Base-by-base conservation (phyloP, 2,329 filamentous ascomycete species). In the Clarireedia sp. region DNA sequence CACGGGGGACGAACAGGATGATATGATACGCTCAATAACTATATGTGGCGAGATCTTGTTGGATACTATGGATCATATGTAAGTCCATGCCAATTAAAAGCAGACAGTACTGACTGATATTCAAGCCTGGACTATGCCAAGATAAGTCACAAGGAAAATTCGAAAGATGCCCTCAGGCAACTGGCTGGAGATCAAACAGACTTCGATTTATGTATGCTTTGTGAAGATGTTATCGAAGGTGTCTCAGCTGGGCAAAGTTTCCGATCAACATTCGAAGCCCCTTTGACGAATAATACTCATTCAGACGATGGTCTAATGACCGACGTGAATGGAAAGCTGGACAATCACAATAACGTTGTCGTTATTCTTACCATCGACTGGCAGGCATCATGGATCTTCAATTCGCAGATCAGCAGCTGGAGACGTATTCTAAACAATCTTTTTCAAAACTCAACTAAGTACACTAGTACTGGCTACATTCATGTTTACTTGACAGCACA, bases 381-480 rank as follows among this genome's bases (percentile, higher is more conserved):
- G 63, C 55, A 56, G 83, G 55, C 71, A 54, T 57, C 71, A 3
- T 85, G 81, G 79, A 63, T 70, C 0, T 80, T 80, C 59, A 69
- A 73, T 3, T 75, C 77, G 2, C 75, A 82, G 38, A 74, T 78
- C 0, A 81, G 81, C 0, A 75, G 74, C 2, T 66, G 76, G 52
- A 71, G 73, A 46, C 55, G 64, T n/a, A 64, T 84, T 41, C 72
- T 83, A 23, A 82, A 82, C 77, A 84, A 85, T 48, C 63, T 84
- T 0, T 78, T 83, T 44, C 80, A 80, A 4, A 85, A 85, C 62
- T 75, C 81, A 0, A 70, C 84, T 57, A 85, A 85, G 62, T 85
- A 83, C 56, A 84, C 80, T 0, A 68, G 73, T 0, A 63, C 68
- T 0, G 81, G 81, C 1, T 75, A 70, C 47, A 73, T 83, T 2